These are phyloP conservation scores for Pseudogymnoascus sp. DNA, from an alignment of 2,329 filamentous ascomycete genomes.

Conservation along the genomic window DNA sequence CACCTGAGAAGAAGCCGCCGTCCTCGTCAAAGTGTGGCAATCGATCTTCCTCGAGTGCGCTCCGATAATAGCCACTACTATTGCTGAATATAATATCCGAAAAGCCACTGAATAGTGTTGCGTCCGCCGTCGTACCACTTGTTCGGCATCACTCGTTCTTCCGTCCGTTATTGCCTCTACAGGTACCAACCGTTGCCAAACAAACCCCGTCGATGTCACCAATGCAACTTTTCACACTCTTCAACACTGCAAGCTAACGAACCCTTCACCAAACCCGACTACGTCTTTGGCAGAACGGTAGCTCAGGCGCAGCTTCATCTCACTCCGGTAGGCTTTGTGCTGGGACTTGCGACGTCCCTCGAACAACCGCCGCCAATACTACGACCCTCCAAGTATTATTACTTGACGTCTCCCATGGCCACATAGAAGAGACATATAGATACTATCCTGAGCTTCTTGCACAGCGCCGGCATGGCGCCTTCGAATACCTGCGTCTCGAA, in stretches of 20 bases:
- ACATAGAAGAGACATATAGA: constrained; percentile 6
- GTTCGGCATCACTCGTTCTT: constrained; percentile 2
- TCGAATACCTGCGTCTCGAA: constrained; percentile 22
- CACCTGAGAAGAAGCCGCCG: constrained; percentile 7
- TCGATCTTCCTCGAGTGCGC: neutral
- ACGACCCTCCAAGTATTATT: constrained; percentile 7
- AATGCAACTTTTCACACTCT: neutral
- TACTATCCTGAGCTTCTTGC: constrained; percentile 8
- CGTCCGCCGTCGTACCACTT: constrained; percentile 1
- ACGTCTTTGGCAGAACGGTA: neutral
- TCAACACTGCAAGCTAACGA: constrained; percentile 4
- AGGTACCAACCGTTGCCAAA: constrained; percentile 1
- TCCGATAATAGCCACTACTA: constrained; percentile 6
- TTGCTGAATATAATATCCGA: constrained; percentile 6
- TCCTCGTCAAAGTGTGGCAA: neutral
- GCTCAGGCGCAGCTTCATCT: neutral
- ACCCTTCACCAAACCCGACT: neutral
- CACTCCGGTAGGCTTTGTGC: neutral
- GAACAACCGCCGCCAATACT: neutral
- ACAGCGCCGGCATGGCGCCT: constrained; percentile 22
- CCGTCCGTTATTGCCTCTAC: constrained; percentile 5
- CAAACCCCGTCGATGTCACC: constrained; percentile 6
- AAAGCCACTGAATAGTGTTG: constrained; percentile 7
- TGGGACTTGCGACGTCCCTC: neutral
- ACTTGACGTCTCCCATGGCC: constrained; percentile 1